These are phyloP conservation scores for Phylloporus sp. DNA, from an alignment of 768 basidiomycete species.

Conservation along the genomic window DNA sequence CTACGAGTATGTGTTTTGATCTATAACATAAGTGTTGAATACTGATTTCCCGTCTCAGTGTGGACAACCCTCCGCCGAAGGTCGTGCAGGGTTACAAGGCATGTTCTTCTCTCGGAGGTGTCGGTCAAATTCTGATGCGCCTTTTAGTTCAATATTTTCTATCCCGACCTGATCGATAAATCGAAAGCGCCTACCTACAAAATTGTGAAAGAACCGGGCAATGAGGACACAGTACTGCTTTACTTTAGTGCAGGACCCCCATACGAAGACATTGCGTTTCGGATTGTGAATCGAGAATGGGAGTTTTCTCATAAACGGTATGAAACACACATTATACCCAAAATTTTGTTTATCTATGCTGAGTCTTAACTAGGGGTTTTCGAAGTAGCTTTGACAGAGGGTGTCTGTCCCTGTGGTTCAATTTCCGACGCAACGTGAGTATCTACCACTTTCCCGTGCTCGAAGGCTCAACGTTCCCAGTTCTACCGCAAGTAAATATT, in stretches of 20 bases:
- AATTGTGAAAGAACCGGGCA: slow-evolving; percentile 88
- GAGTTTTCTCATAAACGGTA: slow-evolving; percentile 96
- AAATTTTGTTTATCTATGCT: slow-evolving; percentile 13
- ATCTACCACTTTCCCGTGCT: slow-evolving; percentile 6
- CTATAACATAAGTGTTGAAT: neutral
- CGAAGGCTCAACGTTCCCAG: slow-evolving; percentile 34
- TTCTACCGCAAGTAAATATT: slow-evolving; percentile 72
- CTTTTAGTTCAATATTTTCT: slow-evolving; percentile 89
- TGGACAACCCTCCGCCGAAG: slow-evolving; percentile 98
- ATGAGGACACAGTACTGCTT: slow-evolving; percentile 90
- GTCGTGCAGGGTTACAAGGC: slow-evolving; percentile 99
- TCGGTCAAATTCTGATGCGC: slow-evolving; percentile 5
- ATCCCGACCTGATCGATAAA: slow-evolving; percentile 98
- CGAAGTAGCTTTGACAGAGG: slow-evolving; percentile 96
- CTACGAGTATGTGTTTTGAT: slow-evolving; percentile 66
- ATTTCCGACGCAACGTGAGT: slow-evolving; percentile 89
- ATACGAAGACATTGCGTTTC: slow-evolving; percentile 98
- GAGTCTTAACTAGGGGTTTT: slow-evolving; percentile 64
- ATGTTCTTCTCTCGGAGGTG: slow-evolving; percentile 10
- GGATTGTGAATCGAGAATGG: slow-evolving; percentile 97
- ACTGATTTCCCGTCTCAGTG: slow-evolving; percentile 42
- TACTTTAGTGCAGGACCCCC: slow-evolving; percentile 96
- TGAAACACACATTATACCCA: slow-evolving; percentile 8
- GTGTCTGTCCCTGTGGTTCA: slow-evolving; percentile 93
- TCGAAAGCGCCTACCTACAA: slow-evolving; percentile 95